Evolutionary conservation across 495 filamentous ascomycete genomes (phyloP).

Genomic region (Tuber microsphaerosporum): DNA sequence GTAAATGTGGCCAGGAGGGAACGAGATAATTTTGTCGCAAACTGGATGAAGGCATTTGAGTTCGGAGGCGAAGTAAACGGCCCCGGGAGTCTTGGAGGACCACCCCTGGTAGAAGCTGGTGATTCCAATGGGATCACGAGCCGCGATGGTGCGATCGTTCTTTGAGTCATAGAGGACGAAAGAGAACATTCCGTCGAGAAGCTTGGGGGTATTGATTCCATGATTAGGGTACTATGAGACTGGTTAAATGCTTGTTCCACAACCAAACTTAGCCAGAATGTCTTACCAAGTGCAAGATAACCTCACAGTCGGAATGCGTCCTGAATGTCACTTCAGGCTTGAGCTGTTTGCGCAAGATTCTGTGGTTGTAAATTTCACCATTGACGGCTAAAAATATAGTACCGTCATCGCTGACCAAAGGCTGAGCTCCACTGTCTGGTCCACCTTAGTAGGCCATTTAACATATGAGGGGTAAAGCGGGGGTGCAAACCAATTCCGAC

Average conservation of each 20-base stretch:
- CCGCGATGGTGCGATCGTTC: slow-evolving; percentile 81
- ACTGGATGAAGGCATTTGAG: slow-evolving; percentile 87
- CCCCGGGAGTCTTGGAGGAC: slow-evolving; percentile 69
- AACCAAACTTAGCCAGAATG: slow-evolving; percentile 4
- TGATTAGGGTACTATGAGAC: slow-evolving; percentile 72
- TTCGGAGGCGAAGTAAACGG: slow-evolving; percentile 94
- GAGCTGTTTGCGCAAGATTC: slow-evolving; percentile 76
- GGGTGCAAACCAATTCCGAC: slow-evolving; percentile 80
- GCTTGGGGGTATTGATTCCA: slow-evolving; percentile 85
- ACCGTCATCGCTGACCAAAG: slow-evolving; percentile 82
- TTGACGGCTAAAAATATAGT: slow-evolving; percentile 91
- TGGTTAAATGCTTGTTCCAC: slow-evolving; percentile 20
- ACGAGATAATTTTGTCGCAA: slow-evolving; percentile 88
- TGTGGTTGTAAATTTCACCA: slow-evolving; percentile 99
- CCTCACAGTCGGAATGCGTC: slow-evolving; percentile 96
- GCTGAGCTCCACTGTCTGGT: slow-evolving; percentile 86
- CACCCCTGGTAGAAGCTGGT: slow-evolving; percentile 95
- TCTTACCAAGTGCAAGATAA: slow-evolving; percentile 90
- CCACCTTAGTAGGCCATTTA: slow-evolving; percentile 26
- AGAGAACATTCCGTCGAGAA: slow-evolving; percentile 98
- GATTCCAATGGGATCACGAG: slow-evolving; percentile 92
- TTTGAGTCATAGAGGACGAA: slow-evolving; percentile 95
- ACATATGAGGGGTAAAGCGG: background rate
- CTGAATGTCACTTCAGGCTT: slow-evolving; percentile 83
- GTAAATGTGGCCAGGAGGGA: slow-evolving; percentile 92